Evolutionary conservation across 179 eudicot species (phyloP).

Genomic region (Silene noctiflora): DNA sequence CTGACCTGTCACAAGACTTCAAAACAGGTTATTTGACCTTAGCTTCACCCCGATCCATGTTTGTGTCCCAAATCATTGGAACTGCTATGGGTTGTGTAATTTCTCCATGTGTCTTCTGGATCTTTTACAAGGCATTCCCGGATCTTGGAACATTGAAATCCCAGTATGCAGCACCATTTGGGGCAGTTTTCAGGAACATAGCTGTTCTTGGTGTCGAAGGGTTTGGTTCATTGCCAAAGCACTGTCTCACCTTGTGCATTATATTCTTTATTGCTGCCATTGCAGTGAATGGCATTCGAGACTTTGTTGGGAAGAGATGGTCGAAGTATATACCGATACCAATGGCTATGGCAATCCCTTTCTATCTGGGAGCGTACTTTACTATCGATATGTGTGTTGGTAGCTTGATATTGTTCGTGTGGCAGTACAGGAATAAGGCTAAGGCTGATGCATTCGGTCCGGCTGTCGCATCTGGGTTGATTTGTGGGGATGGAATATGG

Average conservation of each 20-base stretch:
- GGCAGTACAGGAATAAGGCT: constrained; percentile 48
- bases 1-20: constrained; percentile 78
- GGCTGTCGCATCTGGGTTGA: constrained; percentile 86
- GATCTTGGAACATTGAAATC: constrained; percentile 43
- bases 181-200: constrained; percentile 58
- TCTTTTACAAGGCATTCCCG: constrained; percentile 65
- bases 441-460: constrained; percentile 69
- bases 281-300: constrained; percentile 49
- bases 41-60: constrained; percentile 82
- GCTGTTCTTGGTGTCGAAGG: constrained; percentile 73
- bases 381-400: constrained; percentile 91
- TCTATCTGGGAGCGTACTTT: constrained; percentile 69
- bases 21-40: constrained; percentile 52
- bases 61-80: constrained; percentile 76
- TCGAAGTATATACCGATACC: constrained; percentile 61
- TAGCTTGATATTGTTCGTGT: constrained; percentile 63
- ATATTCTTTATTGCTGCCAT: constrained; percentile 52
- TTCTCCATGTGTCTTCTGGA: constrained; percentile 79
- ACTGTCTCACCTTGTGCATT: constrained; percentile 58
- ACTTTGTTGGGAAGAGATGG: constrained; percentile 40
- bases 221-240: constrained; percentile 55
- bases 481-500: constrained; percentile 90
- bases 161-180: constrained; percentile 65
- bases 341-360: constrained; percentile 92
- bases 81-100: constrained; percentile 77